Evolutionary conservation across 2,329 filamentous ascomycete species (phyloP).

Genomic region (Cytospora mali): DNA sequence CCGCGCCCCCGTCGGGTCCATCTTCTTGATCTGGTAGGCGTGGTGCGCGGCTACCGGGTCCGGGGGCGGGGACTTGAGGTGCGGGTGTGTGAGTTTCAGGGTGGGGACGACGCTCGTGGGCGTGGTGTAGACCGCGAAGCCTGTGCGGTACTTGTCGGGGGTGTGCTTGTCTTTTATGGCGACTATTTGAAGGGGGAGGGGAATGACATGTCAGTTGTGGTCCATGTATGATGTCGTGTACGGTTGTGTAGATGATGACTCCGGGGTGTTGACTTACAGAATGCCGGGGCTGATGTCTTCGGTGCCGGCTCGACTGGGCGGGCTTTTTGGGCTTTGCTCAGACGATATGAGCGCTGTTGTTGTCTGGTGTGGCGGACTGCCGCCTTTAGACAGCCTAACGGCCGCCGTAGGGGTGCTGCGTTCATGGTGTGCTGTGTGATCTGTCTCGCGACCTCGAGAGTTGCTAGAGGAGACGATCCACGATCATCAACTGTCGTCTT

Average conservation of each 20-base stretch:
- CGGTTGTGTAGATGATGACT: not conserved
- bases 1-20: conserved; percentile 85
- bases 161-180: conserved; percentile 37
- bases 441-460: conserved; percentile 22
- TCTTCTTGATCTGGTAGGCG: conserved; percentile 66
- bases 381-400: conserved; percentile 70
- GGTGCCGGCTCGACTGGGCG: conserved; percentile 26
- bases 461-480: conserved; percentile 11
- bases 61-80: conserved; percentile 28
- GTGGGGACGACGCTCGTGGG: conserved; percentile 20
- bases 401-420: conserved; percentile 64
- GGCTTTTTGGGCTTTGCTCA: conserved; percentile 23
- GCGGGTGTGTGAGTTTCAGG: conserved; percentile 19
- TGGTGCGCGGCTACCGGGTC: conserved; percentile 71
- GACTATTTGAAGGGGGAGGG: conserved; percentile 31
- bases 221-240: not conserved
- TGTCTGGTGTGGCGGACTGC: conserved; percentile 61
- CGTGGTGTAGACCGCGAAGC: conserved; percentile 52
- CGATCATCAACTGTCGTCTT: conserved; percentile 27
- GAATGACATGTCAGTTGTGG: not conserved
- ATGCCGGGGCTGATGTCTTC: conserved; percentile 37
- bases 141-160: conserved; percentile 39
- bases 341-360: conserved; percentile 36
- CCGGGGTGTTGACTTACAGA: conserved; percentile 31
- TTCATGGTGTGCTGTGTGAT: conserved; percentile 52